These are phyloP conservation scores for Decorospora gaudefroyi DNA, from an alignment of 2,329 filamentous ascomycete genomes.

Conservation along the genomic window DNA sequence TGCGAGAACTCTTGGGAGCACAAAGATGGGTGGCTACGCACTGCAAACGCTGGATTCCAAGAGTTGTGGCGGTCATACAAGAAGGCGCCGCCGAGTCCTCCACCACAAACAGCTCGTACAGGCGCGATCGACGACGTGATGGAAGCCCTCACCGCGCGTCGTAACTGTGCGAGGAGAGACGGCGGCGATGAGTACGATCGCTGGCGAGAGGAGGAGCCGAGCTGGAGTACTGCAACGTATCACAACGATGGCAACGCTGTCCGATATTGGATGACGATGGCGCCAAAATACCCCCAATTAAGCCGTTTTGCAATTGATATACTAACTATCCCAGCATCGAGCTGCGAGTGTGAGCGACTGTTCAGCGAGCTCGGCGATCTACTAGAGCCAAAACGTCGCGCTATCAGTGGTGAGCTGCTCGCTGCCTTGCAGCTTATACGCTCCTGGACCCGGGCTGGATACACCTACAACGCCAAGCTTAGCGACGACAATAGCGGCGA, in stretches of 20 bases:
- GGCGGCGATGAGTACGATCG: slow-evolving; percentile 1
- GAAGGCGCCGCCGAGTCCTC: background rate
- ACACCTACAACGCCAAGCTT: background rate
- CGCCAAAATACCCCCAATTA: slow-evolving; percentile 4
- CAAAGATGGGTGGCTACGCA: background rate
- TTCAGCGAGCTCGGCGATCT: slow-evolving; percentile 5
- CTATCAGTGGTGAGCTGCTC: background rate
- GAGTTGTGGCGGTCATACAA: background rate
- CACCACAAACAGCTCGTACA: background rate
- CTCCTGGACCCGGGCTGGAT: slow-evolving; percentile 1
- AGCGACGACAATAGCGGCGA: background rate
- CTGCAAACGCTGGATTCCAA: background rate
- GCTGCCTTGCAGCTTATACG: background rate
- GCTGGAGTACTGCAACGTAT: background rate
- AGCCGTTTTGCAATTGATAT: slow-evolving; percentile 5
- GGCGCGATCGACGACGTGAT: background rate
- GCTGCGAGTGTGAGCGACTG: slow-evolving; percentile 1
- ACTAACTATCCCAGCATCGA: slow-evolving; percentile 5
- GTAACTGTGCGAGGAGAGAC: background rate
- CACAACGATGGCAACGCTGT: background rate
- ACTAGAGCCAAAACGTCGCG: slow-evolving; percentile 6
- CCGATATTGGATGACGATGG: background rate
- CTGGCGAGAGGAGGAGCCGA: background rate
- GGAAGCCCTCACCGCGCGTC: background rate
- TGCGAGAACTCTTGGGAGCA: slow-evolving; percentile 4